Conservation (phyloP, 768 basidiomycete genomes). For the Naganishia friedmannii region DNA sequence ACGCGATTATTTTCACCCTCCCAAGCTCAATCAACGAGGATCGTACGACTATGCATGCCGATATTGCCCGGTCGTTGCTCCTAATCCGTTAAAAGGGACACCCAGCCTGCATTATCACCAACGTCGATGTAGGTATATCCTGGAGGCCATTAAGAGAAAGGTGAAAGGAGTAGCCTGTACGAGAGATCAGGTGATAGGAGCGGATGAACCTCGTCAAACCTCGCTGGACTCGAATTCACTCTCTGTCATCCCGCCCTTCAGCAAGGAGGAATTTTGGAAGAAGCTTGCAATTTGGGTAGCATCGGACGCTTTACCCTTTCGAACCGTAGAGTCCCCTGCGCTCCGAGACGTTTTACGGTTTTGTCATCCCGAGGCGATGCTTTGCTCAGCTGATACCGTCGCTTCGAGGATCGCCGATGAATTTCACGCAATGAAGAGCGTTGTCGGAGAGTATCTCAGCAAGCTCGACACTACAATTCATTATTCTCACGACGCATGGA, state of each 20-base stretch:
- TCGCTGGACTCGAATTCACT: background rate
- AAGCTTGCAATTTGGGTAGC: background rate
- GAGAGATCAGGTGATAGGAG: background rate
- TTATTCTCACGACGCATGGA: background rate
- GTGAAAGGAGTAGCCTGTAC: background rate
- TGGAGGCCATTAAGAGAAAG: background rate
- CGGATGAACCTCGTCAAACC: background rate
- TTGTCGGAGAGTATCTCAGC: background rate
- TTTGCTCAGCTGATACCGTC: constrained; percentile 3
- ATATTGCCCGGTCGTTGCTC: background rate
- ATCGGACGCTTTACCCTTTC: background rate
- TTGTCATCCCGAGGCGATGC: background rate
- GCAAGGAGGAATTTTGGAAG: background rate
- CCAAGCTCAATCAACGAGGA: background rate
- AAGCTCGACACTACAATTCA: background rate
- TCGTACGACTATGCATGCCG: background rate
- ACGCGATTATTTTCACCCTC: background rate
- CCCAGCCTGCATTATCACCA: background rate
- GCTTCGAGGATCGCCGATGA: background rate
- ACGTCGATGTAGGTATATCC: background rate
- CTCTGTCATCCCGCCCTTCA: background rate
- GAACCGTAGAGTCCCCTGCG: background rate
- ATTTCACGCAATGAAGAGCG: background rate
- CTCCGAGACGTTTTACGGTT: background rate
- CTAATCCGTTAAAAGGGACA: background rate